Conservation (phyloP, 306 rosid genomes). For the Urtica urens region DNA sequence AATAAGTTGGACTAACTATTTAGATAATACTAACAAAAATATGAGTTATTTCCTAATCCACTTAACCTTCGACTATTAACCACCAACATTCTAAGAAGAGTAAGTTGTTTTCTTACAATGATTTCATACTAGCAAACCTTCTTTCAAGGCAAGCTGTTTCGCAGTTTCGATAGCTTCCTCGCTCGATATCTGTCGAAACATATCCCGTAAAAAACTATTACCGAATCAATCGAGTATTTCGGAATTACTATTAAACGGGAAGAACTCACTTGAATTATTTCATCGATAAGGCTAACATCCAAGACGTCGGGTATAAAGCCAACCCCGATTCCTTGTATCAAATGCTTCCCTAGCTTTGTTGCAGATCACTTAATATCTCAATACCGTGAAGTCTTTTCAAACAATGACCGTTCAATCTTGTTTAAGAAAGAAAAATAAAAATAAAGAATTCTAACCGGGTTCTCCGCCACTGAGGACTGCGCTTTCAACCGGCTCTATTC, state of each 20-base stretch:
- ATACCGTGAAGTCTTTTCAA: too few species aligned
- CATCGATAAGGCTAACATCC: conserved; percentile 48
- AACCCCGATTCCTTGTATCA: conserved; percentile 70
- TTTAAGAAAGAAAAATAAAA: background rate
- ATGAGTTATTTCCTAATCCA: too few species aligned
- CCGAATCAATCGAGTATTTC: too few species aligned
- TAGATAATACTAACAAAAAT: too few species aligned
- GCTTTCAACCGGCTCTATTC: conserved; percentile 80
- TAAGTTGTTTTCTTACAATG: too few species aligned
- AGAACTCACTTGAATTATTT: conserved; percentile 46
- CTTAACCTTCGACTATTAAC: too few species aligned
- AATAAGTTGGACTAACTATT: too few species aligned
- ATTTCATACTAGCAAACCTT: conserved; percentile 60
- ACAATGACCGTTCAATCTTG: background rate
- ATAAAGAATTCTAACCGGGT: conserved; percentile 34
- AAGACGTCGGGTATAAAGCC: conserved; percentile 44
- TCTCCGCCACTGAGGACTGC: conserved; percentile 63
- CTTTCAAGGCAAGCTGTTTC: conserved; percentile 29
- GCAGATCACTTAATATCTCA: too few species aligned
- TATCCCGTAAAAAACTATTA: too few species aligned
- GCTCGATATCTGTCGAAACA: background rate
- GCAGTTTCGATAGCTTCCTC: conserved; percentile 6
- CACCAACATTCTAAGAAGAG: too few species aligned
- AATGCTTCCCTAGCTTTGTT: conserved; percentile 40
- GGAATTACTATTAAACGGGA: background rate